A percentile compares a stretch with the other conserved stretches of the same genome.
These are phyloP conservation scores for Dipodascus geniculatus DNA, from an alignment of 805 yeast species.

Conservation along the genomic window DNA sequence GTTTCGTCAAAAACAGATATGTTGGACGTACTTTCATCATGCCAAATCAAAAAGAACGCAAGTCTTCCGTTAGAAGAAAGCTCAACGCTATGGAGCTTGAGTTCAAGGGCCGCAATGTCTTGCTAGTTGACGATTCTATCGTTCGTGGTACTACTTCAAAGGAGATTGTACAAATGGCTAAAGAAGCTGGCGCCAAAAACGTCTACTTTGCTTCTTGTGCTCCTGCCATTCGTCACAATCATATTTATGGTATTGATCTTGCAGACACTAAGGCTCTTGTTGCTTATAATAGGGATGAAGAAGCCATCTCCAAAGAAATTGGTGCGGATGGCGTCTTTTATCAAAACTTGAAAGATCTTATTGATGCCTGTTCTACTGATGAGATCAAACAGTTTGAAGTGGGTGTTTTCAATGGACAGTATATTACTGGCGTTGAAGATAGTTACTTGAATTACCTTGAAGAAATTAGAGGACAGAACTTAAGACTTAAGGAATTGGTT, in stretches of 20 bases:
- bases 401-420: constrained; percentile 92
- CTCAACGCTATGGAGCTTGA: constrained; percentile 94
- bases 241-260: constrained; percentile 92
- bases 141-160: constrained; percentile 96
- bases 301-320: constrained; percentile 61
- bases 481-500: constrained; percentile 35
- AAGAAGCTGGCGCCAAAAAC: constrained; percentile 91
- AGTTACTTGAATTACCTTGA: constrained; percentile 74
- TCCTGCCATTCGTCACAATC: constrained; percentile 94
- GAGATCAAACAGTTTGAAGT: constrained; percentile 65
- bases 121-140: constrained; percentile 92
- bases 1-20: constrained; percentile 91
- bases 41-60: constrained; percentile 94
- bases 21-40: constrained; percentile 96
- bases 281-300: constrained; percentile 67
- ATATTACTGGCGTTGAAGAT: constrained; percentile 89
- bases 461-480: constrained; percentile 68
- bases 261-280: constrained; percentile 93
- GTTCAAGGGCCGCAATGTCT: constrained; percentile 71
- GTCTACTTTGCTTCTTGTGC: constrained; percentile 97
- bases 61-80: constrained; percentile 87
- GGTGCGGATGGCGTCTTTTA: constrained; percentile 89
- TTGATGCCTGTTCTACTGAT: constrained; percentile 59
- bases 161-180: constrained; percentile 97
- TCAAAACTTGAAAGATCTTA: constrained; percentile 73